Base-by-base conservation (phyloP, 345 rosid genomes). In the Viola odorata region DNA sequence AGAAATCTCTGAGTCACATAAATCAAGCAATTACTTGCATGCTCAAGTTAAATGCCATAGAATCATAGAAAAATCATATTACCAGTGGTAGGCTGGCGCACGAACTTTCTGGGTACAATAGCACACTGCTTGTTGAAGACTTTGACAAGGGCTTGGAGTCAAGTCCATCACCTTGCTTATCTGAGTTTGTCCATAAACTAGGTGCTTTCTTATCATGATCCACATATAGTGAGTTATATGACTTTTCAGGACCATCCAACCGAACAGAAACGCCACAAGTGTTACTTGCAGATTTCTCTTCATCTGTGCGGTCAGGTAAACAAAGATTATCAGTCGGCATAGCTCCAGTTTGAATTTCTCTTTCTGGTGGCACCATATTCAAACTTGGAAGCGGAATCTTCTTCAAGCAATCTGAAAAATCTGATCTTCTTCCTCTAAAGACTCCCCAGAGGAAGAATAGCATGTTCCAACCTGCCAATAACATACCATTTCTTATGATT, bases 361-460 rank as follows among this genome's bases (percentile, higher is more conserved):
- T 69, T 68, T 65, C 79, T 59, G 41, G 9, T 11, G 63, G 65
- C 59, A 63, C 70, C 68, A 57, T 37, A 69, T 67, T 68, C 41
- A 58, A 66, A 72, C 70, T 63, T 4, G 80, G 66, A 54, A 69
- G 53, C 51, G 50, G 57, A 15, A 70, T 57, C 60, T 63, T 72
- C 72, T 76, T 79, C 13, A 67, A 65, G 60, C 82, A 66, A 63
- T 74, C 74, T 42, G 77, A 70, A 68, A 59, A 67, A 52, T 8
- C 74, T 41, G 60, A 76, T 71, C 69, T 79, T 69, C 77, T 86
- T 76, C 86, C 88, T 69, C 80, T 84, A 75, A 90, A 94, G 53
- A 90, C 95, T 50, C 96, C 99, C 99, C 99, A 94, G 42, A 94
- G 81, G 73, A 84, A 94, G 78, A 74, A 80, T 50, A 91, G 71